These are phyloP conservation scores for Suillus paluster DNA, from an alignment of 768 basidiomycete species.

Conservation along the genomic window DNA sequence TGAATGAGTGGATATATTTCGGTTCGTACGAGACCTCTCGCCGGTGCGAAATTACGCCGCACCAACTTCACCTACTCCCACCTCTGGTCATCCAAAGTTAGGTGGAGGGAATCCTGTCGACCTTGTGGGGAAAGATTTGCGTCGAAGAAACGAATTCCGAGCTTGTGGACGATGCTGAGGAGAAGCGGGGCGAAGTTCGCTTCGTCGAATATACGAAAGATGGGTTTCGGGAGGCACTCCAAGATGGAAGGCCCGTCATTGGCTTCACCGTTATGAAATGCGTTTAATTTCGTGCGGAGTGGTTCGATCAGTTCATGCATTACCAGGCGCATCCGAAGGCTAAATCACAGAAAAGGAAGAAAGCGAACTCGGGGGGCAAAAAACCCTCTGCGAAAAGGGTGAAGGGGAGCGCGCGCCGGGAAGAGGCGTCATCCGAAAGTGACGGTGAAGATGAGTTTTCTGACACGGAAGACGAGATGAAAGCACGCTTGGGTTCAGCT, in stretches of 20 bases:
- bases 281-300: conserved; percentile 24
- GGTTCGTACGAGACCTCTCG: conserved; percentile 17
- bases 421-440: conserved; percentile 1
- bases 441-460: conserved; percentile 20
- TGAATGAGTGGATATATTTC: conserved; percentile 6
- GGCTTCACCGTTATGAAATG: conserved; percentile 24
- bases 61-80: conserved; percentile 15
- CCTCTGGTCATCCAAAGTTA: conserved; percentile 11
- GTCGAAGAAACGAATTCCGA: conserved; percentile 3
- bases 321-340: conserved; percentile 20
- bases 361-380: not conserved
- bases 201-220: conserved; percentile 11
- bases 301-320: conserved; percentile 20
- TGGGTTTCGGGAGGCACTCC: conserved; percentile 15
- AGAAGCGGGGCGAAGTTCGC: not conserved
- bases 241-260: conserved; percentile 21
- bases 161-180: conserved; percentile 5
- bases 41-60: conserved; percentile 18
- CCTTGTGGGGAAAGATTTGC: conserved; percentile 8
- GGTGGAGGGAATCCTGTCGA: conserved; percentile 10
- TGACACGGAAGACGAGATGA: not conserved
- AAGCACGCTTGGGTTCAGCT: not conserved
- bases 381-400: not conserved
- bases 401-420: not conserved
- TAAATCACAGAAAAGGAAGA: conserved; percentile 1